Base-by-base conservation (phyloP, 768 basidiomycete species). In the Tremella yokohamensis region DNA sequence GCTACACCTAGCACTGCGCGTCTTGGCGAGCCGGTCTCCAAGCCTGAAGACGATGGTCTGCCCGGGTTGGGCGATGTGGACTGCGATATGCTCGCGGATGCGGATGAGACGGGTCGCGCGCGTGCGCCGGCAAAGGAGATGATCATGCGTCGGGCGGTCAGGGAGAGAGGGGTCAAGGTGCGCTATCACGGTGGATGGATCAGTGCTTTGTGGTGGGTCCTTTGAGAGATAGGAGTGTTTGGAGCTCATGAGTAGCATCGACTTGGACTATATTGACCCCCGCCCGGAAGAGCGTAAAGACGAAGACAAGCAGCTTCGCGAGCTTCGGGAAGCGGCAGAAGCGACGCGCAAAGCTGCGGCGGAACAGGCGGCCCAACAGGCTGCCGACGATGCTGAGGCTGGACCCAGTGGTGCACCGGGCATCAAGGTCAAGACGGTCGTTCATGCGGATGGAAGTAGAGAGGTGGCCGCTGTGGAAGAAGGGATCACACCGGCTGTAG, bases 81-180 rank as follows among this genome's bases (percentile, higher is more conserved):
- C 49, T 70, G 64, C 50, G 73, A 74, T 58, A 74, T 74, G 73
- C 50, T 74, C 24, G 66, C 70, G 13, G 73, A 74, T 62, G 68
- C 70, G 20, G 66, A 72, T 52, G 68, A 72, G 44, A 24, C 64
- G 9, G 73, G 73, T 1, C 20, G 40, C 24, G 70, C 73, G 0
- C 52, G 72, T 50, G 40, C 56, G 0, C 61, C 59, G 18, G 72
- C 72, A 3, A 65, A 66, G 52, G 65, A 71, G 56, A 69, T 68
- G 63, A 58, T 74, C 49, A 69, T 65, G 63, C 51, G 70, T 11
- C 25, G 72, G 22, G 72, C 72, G 13, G 68, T 58, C 7, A 56
- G 69, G 34, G 72, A 74, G 40, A 60, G 66, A 20, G 70, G 70
- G 13, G 64, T 72, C 24, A 74, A 70, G 50, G 68, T 61, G 9